A percentile compares a stretch with the other conserved stretches of the same genome.
These are phyloP conservation scores for Colletotrichum sp. DNA, from an alignment of 2,329 filamentous ascomycete species.

Conservation along the genomic window DNA sequence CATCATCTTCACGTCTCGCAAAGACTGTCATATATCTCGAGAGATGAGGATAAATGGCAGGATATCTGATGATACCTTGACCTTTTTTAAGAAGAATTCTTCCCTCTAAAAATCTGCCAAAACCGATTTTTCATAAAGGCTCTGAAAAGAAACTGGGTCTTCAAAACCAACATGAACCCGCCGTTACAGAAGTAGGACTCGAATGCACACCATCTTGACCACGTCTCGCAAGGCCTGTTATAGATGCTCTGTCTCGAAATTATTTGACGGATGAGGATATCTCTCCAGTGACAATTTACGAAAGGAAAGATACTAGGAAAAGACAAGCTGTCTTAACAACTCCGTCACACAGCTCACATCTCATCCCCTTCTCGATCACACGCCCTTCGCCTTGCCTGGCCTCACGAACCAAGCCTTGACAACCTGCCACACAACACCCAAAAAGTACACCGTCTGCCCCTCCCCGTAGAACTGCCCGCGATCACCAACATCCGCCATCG, in stretches of 20 bases:
- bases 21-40: neutral
- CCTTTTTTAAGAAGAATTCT: neutral
- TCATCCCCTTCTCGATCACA: neutral
- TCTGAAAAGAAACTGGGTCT: neutral
- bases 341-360: neutral
- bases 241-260: no score
- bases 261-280: no score
- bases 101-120: neutral
- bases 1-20: neutral
- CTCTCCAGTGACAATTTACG: no score
- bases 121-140: no score
- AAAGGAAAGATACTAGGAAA: neutral
- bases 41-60: neutral
- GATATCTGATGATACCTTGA: neutral
- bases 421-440: constrained; percentile 41
- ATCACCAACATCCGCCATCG: constrained; percentile 54
- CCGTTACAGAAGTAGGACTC: neutral
- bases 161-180: neutral
- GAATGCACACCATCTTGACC: no score
- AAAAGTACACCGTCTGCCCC: constrained; percentile 34
- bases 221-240: neutral
- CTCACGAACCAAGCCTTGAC: constrained; percentile 37
- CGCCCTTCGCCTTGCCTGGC: neutral
- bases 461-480: constrained; percentile 47
- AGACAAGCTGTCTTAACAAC: no score